phyloP scores from a whole-genome alignment of 2,329 filamentous ascomycete species.

The Claviceps purpurea region DNA sequence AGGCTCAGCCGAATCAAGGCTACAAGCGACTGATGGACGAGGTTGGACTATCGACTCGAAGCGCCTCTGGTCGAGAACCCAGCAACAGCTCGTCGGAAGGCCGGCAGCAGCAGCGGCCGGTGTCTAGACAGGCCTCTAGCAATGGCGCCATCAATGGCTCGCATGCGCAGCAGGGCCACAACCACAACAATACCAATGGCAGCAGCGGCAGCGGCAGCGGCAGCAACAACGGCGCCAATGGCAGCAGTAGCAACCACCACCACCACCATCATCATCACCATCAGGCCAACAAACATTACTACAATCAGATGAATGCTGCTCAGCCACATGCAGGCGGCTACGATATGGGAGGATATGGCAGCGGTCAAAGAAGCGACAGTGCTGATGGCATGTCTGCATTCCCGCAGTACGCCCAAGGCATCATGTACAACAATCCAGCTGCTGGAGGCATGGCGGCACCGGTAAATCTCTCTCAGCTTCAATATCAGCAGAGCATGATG shows the following conservation, averaged over 20 bases:
- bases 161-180: slow-evolving; percentile 20
- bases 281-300: slow-evolving; percentile 33
- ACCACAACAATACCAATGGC: background rate
- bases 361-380: slow-evolving; percentile 38
- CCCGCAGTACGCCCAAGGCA: slow-evolving; percentile 34
- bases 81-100: slow-evolving; percentile 30
- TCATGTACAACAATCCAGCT: slow-evolving; percentile 36
- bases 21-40: slow-evolving; percentile 99
- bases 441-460: slow-evolving; percentile 31
- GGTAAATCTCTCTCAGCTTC: slow-evolving; percentile 39
- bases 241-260: slow-evolving; percentile 27
- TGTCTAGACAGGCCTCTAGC: slow-evolving; percentile 37
- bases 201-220: too few relatives aligned
- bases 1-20: slow-evolving; percentile 85
- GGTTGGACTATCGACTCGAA: slow-evolving; percentile 70
- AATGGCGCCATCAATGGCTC: slow-evolving; percentile 23
- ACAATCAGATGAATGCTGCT: slow-evolving; percentile 34
- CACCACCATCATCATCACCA: slow-evolving; percentile 14
- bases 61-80: slow-evolving; percentile 29
- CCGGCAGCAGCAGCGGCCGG: slow-evolving; percentile 41
- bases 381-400: slow-evolving; percentile 38
- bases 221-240: too few relatives aligned
- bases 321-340: slow-evolving; percentile 28
- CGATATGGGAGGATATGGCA: slow-evolving; percentile 35
- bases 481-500: slow-evolving; percentile 47